Evolutionary conservation across 2,329 filamentous ascomycete genomes (phyloP), one percentile per base, ranked within the genome.

Genomic region (Fusarium solani-melongenae): DNA sequence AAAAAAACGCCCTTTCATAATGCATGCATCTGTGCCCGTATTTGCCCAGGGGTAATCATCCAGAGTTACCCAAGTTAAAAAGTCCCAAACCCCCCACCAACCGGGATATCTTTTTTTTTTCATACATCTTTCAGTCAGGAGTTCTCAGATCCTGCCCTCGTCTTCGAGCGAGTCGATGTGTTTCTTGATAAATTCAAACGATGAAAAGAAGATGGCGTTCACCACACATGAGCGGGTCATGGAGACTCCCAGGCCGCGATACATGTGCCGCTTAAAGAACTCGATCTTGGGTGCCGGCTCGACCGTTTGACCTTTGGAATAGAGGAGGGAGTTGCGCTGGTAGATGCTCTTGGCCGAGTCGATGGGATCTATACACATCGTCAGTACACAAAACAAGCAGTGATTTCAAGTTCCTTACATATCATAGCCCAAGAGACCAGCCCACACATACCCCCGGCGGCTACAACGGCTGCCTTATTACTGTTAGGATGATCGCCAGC

Each of bases 121-220:
- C 17, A 58, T 41, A 41, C 31, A 51, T 57, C 11, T 24, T 33
- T 29, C 22, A 20, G 20, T 36, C 33, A n/a, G 33, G 22, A 33
- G 2, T 15, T 59, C 22, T 72, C 65, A 73, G 33, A 44, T 41
- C 62, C 41, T 71, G 38, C 71, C 67, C 24, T 81, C 77, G 58
- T 90, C 87, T 41, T 89, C 87, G 72, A 89, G 83, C 11, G 84
- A 82, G 78, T 88, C 88, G 82, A 91, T 90, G 73, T 87, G 86
- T 81, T 91, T 92, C 84, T 96, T 96, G 77, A 94, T 88, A 77
- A 94, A 92, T 83, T 97, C 94, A 80, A 96, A 97, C 41, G 92
- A 92, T 49, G 93, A 95, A 84, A 97, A 97, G 87, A 97, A 97
- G 77, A 97, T 93, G 74, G 94, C 93, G 81, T 97, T 97, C 76